Evolutionary conservation across 2,329 filamentous ascomycete genomes (phyloP), one percentile per base, ranked within the genome.

Genomic region (Penicillium sp.): DNA sequence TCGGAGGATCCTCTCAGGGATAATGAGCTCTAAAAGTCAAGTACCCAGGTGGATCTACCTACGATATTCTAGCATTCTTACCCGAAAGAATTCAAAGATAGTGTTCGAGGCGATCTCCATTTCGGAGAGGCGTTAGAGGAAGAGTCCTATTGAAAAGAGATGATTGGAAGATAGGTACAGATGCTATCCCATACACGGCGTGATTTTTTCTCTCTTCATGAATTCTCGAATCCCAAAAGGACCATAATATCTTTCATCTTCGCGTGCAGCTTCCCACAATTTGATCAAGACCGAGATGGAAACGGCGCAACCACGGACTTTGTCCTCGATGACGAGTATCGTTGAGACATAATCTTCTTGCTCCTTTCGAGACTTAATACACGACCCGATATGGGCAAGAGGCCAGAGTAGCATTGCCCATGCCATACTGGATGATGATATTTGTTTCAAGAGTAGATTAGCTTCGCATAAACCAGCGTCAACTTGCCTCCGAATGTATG

Each of bases 381-480:
- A 48, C 4, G 38, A 42, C n/a, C 46, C 38, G 5, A 48, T 41
- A 33, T 48, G 46, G n/a, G 40, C n/a, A 14, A 41, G n/a, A 25
- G 46, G 35, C 46, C 38, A 48, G 3, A 48, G 24, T 2, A 48
- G 36, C 16, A 35, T 33, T 42, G 27, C 46, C 46, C 46, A 48
- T 22, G 46, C 27, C 36, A 27, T 41, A 18, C 46, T 48, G 31
- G 46, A 33, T 14, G 38, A 36, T 22, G 46, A 33, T 42, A 48
- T 11, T 11, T 8, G 14, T 14, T 35, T 40, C 18, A 48, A 14
- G 4, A 42, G 4, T 5, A 10, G 40, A 9, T 11, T 24, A n/a
- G 44, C 31, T 47, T 47, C 44, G 27, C 16, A 39, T n/a, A 40
- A 14, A 14, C 35, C 30, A 22, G 13, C 22, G 13, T 47, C 35